Conservation (phyloP, 371 early-diverging fungal species). For the Chytridiales sp. region DNA sequence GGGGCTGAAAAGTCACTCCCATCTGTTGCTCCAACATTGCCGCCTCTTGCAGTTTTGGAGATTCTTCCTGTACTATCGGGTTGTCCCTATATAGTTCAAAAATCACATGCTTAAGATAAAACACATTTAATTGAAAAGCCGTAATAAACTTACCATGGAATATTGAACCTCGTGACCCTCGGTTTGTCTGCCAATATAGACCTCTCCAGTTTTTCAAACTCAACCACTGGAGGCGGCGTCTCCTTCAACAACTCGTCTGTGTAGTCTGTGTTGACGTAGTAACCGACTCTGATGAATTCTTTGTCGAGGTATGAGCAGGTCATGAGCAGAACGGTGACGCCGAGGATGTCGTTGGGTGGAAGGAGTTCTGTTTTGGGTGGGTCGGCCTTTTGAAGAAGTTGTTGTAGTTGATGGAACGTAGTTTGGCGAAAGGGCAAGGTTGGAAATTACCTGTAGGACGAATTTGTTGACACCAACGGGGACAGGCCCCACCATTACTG, state of each 20-base stretch:
- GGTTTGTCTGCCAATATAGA: slow-evolving; percentile 92
- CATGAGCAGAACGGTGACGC: slow-evolving; percentile 86
- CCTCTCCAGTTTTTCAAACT: slow-evolving; percentile 72
- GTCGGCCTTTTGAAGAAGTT: slow-evolving; percentile 57
- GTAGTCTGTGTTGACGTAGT: slow-evolving; percentile 94
- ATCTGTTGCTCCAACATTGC: no score
- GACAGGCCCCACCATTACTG: slow-evolving; percentile 93
- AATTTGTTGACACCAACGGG: slow-evolving; percentile 96
- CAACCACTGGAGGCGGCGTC: slow-evolving; percentile 65
- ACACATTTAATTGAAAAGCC: no score
- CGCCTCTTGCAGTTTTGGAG: no score
- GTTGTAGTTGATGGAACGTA: neutral
- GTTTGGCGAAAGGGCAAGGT: neutral
- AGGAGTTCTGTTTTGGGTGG: slow-evolving; percentile 70
- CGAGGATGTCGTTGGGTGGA: slow-evolving; percentile 77
- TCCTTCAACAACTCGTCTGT: slow-evolving; percentile 67
- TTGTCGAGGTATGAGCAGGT: slow-evolving; percentile 83
- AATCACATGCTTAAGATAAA: no score
- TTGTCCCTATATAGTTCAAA: no score
- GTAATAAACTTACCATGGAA: slow-evolving; percentile 60
- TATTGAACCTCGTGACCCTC: slow-evolving; percentile 82
- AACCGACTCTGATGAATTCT: slow-evolving; percentile 95
- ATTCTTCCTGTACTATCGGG: no score
- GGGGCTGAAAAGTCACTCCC: no score
- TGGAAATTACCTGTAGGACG: slow-evolving; percentile 71